Evolutionary conservation across 2,329 filamentous ascomycete species (phyloP).

Genomic region (Penicillium polonicum): DNA sequence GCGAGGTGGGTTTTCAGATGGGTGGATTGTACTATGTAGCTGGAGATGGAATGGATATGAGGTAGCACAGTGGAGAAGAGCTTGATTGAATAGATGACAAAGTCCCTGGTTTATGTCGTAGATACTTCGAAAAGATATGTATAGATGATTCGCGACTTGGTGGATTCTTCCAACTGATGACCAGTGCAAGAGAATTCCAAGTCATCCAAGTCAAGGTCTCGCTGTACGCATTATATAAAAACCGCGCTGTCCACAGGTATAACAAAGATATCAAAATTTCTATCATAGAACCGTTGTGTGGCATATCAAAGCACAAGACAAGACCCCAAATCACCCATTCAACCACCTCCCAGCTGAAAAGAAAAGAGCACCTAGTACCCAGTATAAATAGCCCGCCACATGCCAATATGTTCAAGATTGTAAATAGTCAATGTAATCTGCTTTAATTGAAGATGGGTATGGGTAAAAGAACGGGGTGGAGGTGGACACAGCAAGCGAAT

Average conservation of each 20-base stretch:
- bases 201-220: background rate
- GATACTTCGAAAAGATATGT: background rate
- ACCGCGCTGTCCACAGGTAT: background rate
- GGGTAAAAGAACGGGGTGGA: background rate
- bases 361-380: background rate
- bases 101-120: too few species aligned
- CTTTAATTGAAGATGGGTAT: slow-evolving; percentile 11
- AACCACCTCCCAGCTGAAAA: background rate
- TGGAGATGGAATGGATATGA: background rate
- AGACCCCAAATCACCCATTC: background rate
- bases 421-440: background rate
- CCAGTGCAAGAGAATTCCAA: background rate
- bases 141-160: background rate
- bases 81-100: background rate
- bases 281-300: background rate
- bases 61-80: background rate
- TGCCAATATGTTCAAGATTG: background rate
- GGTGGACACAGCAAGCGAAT: background rate
- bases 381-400: background rate
- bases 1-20: background rate
- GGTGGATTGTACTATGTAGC: background rate
- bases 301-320: background rate
- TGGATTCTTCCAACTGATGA: background rate
- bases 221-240: background rate
- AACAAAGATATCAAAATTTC: background rate